Conservation (phyloP, 768 basidiomycete genomes). For the Neoboletus subvelutipes region DNA sequence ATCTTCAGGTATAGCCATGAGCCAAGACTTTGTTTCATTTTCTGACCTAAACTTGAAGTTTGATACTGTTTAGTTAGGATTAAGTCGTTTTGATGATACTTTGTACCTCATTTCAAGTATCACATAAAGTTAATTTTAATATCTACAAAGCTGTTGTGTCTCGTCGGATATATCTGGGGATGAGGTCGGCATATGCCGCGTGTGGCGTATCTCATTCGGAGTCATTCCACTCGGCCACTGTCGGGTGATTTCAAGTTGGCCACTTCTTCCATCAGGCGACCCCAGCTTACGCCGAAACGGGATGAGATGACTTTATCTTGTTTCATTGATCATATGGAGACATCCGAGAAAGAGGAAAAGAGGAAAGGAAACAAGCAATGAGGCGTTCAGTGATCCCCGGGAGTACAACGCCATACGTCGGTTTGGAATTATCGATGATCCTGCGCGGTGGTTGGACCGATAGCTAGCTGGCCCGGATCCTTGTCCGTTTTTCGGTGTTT, state of each 20-base stretch:
- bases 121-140: too few species aligned
- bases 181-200: neutral
- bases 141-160: too few species aligned
- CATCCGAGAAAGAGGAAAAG: neutral
- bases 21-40: too few species aligned
- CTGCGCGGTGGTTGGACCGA: neutral
- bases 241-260: neutral
- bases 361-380: too few species aligned
- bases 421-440: neutral
- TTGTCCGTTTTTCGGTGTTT: neutral
- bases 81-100: too few species aligned
- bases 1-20: too few species aligned
- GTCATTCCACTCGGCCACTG: neutral
- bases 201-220: neutral
- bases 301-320: neutral
- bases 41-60: too few species aligned
- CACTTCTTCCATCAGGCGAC: neutral
- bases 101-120: too few species aligned
- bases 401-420: neutral
- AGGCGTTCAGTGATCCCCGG: neutral
- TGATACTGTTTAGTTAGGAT: too few species aligned
- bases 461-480: neutral
- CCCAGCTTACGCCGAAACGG: neutral
- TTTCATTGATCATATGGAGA: neutral
- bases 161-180: too few species aligned